Percentiles rank a stretch among this genome's conserved stretches.
Conservation (phyloP, 208 protist genomes). For the Leishmania martiniquensis region DNA sequence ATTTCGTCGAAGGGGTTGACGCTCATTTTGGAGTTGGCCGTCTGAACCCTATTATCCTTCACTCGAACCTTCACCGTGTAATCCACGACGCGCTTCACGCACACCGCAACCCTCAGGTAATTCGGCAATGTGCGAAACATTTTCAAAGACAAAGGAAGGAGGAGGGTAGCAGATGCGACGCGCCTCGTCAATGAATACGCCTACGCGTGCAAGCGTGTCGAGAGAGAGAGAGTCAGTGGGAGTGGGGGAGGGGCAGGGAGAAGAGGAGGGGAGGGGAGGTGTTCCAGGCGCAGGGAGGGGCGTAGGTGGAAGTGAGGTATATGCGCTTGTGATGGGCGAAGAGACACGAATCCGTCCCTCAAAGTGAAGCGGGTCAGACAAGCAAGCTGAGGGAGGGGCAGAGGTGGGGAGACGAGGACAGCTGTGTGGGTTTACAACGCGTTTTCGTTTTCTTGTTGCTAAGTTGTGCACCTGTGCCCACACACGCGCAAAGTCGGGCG, state of each 20-base stretch:
- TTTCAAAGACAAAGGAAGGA: not conserved
- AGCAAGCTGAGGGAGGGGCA: not conserved
- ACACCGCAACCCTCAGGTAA: slow-evolving; percentile 93
- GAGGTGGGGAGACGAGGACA: too few relatives aligned
- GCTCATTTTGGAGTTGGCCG: slow-evolving; percentile 94
- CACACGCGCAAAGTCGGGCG: not conserved
- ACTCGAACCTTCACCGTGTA: slow-evolving; percentile 97
- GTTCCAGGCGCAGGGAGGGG: not conserved
- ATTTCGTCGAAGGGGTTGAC: slow-evolving; percentile 98
- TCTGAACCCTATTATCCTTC: slow-evolving; percentile 95
- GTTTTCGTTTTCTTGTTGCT: not conserved
- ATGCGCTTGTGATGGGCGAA: not conserved
- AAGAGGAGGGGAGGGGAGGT: too few relatives aligned
- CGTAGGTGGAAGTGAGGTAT: not conserved
- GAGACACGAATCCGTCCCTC: not conserved
- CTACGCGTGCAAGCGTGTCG: not conserved
- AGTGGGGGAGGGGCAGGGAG: too few relatives aligned
- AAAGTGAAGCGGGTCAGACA: not conserved
- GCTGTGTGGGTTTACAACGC: too few relatives aligned
- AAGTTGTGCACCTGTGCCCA: not conserved
- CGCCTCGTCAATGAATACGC: not conserved
- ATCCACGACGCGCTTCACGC: slow-evolving; percentile 97
- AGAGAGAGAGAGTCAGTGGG: not conserved
- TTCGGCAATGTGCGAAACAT: slow-evolving; percentile 60
- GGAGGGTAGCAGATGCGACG: not conserved